Evolutionary conservation across 2,329 filamentous ascomycete genomes (phyloP), one percentile per base, ranked within the genome.

Genomic region (Clarireedia monteithiana): DNA sequence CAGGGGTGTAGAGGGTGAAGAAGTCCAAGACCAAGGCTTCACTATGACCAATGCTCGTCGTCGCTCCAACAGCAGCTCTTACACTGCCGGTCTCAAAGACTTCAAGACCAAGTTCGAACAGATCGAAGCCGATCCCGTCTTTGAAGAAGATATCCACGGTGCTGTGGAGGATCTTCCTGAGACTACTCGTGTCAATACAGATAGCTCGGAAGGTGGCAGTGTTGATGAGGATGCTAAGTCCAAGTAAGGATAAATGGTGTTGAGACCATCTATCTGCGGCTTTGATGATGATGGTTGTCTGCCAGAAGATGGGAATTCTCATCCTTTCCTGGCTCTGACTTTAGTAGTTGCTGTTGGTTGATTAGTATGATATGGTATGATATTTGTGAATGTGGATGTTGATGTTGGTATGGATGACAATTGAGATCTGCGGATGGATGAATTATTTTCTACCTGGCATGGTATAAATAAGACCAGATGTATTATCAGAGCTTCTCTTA

Each of bases 71-170:
- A 92, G 88, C 71, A 91, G 86, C 75, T 84, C 80, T 67, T 80
- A 86, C 65, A 84, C 83, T 55, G 80, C 83, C 67, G 78, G 83
- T 66, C 76, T 89, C 64, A 80, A 82, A 59, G 83, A 91, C 70
- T 89, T 96, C 77, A 95, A 94, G 81, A 95, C 91, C 74, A 99
- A 99, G 77, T 97, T 96, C 71, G 94, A 99, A 74, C 78, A 88
- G 64, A 80, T 90, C 70, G 94, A 97, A 66, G 79, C 83, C 17
- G 92, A 97, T 68, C 91, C 91, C 42, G 88, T 95, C 68, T 96
- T 96, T 64, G 91, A 97, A 71, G 91, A 96, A 73, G 81, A 82
- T 54, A 60, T 94, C 58, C 89, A 95, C 68, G 90, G 89, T 30
- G 79, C 85, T 34, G 42, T 55, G 14, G 59, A 64, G 45, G 62